These are phyloP conservation scores for Mycena belliarum DNA, from an alignment of 768 basidiomycete species.

Conservation along the genomic window DNA sequence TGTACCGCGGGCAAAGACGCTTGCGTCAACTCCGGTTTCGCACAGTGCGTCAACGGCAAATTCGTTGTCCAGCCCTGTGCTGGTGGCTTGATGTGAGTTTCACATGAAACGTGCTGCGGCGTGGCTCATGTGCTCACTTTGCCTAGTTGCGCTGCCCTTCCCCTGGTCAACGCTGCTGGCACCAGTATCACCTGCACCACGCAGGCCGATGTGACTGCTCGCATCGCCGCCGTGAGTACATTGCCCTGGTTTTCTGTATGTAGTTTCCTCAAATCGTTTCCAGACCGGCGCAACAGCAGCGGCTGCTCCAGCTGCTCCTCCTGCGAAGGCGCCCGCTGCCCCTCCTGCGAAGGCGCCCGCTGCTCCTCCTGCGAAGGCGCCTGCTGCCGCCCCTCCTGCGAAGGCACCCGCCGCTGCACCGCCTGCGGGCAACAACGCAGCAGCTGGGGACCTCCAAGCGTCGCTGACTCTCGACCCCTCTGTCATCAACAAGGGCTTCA, in stretches of 20 bases:
- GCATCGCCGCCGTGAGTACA: constrained; percentile 46
- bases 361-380: not conserved
- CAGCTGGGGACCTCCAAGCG: not conserved
- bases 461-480: constrained; percentile 38
- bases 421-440: not conserved
- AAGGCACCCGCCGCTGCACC: not conserved
- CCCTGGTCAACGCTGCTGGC: constrained; percentile 49
- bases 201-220: constrained; percentile 43
- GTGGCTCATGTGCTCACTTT: not conserved
- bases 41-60: constrained; percentile 56
- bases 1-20: constrained; percentile 44
- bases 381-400: not conserved
- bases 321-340: constrained; percentile 7
- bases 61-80: constrained; percentile 39
- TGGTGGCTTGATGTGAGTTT: constrained; percentile 36
- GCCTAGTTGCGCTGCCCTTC: constrained; percentile 51
- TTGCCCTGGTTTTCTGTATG: not conserved
- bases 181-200: constrained; percentile 56
- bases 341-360: not conserved
- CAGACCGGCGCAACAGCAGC: constrained; percentile 13
- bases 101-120: not conserved
- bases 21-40: constrained; percentile 51
- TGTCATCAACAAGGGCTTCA: constrained; percentile 48
- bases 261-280: not conserved
- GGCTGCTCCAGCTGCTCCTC: constrained; percentile 7